A percentile compares a stretch with the other conserved stretches of the same genome.
Conservation (phyloP, 371 early-diverging fungal genomes). For the Sporodiniella umbellata region DNA sequence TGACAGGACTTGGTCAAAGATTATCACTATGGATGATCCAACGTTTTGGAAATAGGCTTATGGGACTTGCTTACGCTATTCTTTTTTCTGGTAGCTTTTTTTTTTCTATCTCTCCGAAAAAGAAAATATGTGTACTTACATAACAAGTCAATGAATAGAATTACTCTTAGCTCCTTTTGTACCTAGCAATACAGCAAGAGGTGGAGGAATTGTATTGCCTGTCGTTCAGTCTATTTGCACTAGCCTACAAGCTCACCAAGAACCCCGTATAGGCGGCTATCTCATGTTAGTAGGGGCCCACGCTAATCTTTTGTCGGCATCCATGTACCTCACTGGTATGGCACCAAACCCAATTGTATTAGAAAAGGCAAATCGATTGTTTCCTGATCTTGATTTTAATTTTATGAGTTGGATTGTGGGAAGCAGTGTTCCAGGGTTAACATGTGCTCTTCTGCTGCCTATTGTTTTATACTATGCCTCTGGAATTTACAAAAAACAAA, state of each 20-base stretch:
- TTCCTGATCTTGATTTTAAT: conserved; percentile 50
- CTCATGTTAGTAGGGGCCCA: conserved; percentile 54
- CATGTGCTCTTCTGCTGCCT: conserved; percentile 42
- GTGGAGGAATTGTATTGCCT: conserved; percentile 70
- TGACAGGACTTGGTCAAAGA: conserved; percentile 56
- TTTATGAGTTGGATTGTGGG: conserved; percentile 61
- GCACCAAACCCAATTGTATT: conserved; percentile 67
- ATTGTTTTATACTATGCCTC: conserved; percentile 30
- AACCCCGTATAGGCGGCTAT: conserved; percentile 45
- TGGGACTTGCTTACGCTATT: conserved; percentile 63
- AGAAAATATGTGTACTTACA: too few relatives aligned
- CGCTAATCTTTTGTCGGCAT: conserved; percentile 64
- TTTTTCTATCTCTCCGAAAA: neutral
- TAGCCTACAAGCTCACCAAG: conserved; percentile 34
- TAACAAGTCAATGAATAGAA: conserved; percentile 40
- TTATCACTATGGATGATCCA: conserved; percentile 54
- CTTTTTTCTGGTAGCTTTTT: conserved; percentile 41
- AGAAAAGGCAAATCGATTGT: conserved; percentile 48
- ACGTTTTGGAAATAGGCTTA: conserved; percentile 49
- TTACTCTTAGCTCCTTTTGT: conserved; percentile 65
- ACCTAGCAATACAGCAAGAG: conserved; percentile 74
- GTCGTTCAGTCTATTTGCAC: conserved; percentile 62
- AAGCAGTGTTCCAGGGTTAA: conserved; percentile 51
- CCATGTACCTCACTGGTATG: conserved; percentile 68
- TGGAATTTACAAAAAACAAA: conserved; percentile 20